Evolutionary conservation across 2,329 filamentous ascomycete species (phyloP).

Genomic region (Venturia asperata): DNA sequence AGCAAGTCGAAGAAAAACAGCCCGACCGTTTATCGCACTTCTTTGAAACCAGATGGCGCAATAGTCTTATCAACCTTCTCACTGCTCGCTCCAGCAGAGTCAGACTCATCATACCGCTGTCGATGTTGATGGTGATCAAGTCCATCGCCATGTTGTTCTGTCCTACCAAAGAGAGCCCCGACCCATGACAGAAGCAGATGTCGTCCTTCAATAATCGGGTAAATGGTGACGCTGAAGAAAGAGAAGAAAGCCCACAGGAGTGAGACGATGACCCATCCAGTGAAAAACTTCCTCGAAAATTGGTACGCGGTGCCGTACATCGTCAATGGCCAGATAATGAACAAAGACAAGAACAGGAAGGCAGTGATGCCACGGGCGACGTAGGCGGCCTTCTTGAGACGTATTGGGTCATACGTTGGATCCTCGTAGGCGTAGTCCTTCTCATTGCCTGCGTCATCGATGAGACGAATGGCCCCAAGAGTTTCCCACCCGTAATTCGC

Average conservation of each 20-base stretch:
- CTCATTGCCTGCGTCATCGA: conserved; percentile 7
- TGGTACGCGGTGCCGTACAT: conserved; percentile 19
- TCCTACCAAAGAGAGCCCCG: conserved; percentile 13
- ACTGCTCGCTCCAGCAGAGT: background rate
- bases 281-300: conserved; percentile 18
- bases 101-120: conserved; percentile 10
- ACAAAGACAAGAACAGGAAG: conserved; percentile 15
- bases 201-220: conserved; percentile 15
- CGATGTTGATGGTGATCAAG: conserved; percentile 12
- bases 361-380: conserved; percentile 10
- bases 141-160: background rate
- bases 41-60: background rate
- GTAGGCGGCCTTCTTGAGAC: conserved; percentile 12
- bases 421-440: conserved; percentile 14
- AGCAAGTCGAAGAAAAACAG: background rate
- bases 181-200: conserved; percentile 4
- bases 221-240: conserved; percentile 15
- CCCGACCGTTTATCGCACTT: background rate
- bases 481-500: conserved; percentile 36
- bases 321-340: conserved; percentile 22
- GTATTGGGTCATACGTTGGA: conserved; percentile 8
- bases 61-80: background rate
- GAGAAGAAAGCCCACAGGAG: conserved; percentile 15
- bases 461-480: conserved; percentile 29
- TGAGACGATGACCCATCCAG: conserved; percentile 11